Percentiles rank a stretch among this genome's conserved stretches.
Conservation (phyloP, 768 basidiomycete species). For the Phlebiopsis gigantea region DNA sequence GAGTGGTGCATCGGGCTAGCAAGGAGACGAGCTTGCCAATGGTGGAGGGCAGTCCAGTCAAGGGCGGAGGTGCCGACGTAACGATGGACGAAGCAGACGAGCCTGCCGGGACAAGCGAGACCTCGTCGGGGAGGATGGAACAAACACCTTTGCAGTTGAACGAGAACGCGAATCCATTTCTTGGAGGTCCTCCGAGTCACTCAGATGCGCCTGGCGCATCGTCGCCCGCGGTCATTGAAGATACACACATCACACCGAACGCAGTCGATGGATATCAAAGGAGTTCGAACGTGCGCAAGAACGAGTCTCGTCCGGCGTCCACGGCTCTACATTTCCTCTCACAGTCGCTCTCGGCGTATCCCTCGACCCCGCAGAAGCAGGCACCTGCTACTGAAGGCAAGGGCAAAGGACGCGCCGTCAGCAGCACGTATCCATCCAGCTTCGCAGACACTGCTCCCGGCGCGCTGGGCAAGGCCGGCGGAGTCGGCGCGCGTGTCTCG, state of each 20-base stretch:
- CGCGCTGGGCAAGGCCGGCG: neutral
- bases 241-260: too few species aligned
- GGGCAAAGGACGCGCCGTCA: constrained; percentile 16
- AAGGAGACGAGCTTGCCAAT: constrained; percentile 39
- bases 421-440: constrained; percentile 1
- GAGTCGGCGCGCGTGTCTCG: constrained; percentile 11
- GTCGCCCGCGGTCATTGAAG: too few species aligned
- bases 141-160: neutral
- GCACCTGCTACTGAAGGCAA: constrained; percentile 12
- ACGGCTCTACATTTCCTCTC: constrained; percentile 57
- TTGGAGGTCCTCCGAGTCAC: neutral
- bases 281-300: constrained; percentile 21
- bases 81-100: constrained; percentile 4
- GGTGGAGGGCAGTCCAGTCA: constrained; percentile 43
- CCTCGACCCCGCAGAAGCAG: constrained; percentile 30
- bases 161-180: neutral
- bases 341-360: constrained; percentile 52
- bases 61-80: constrained; percentile 22
- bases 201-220: neutral
- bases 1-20: constrained; percentile 30
- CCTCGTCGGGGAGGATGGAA: neutral
- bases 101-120: neutral
- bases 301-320: constrained; percentile 51
- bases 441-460: constrained; percentile 5
- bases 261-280: too few species aligned